Base-by-base conservation (phyloP, 1,139 yeast genomes). In the Suhomyces choctaworum region DNA sequence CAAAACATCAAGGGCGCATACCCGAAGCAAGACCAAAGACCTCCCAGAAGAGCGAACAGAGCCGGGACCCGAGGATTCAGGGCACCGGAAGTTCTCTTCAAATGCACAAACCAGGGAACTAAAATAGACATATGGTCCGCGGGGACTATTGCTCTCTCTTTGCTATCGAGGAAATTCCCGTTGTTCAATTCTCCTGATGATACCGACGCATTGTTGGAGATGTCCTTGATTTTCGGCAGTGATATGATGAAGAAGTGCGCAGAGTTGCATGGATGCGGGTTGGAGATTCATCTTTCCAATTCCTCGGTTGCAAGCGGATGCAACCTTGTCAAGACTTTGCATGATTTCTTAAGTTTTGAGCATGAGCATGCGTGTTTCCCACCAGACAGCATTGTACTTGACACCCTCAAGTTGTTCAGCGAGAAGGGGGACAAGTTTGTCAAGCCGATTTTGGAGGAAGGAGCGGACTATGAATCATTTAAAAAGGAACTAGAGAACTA, bases 61-160 rank as follows among this genome's bases (percentile, higher is more conserved):
- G 98, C 98, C 1, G 99, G 99, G 2, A 94, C 99, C 0, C 75
- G 98, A 50, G 97, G 97, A 0, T 89, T 89, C 56, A 73, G 97
- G 47, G 96, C 97, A 0, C 97, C 97, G 0, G 97, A 89, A 56
- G 97, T 89, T 3, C 65, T 90, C 40, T 76, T 89, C 60, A 88
- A 88, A 57, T 89, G 97, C 59, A 78, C 87, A 2, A 81, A 85
- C 41, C 97, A 90, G 62, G 73, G 84, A 7, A 77, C 87, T 2
- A 82, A 82, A 54, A 78, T 89, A 26, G 97, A 89, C 58, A 76
- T 88, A 11, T 89, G 97, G 97, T 82, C 96, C 2, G 95, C 90
- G 0, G 97, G 97, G 2, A 87, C 89, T 4, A 84, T 88, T 46
- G 75, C 89, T 19, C 65, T 89, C 40, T 82, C 95, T 29, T 66